Base-by-base conservation (phyloP, 2,329 filamentous ascomycete species). In the Dothideomycetes sp. region DNA sequence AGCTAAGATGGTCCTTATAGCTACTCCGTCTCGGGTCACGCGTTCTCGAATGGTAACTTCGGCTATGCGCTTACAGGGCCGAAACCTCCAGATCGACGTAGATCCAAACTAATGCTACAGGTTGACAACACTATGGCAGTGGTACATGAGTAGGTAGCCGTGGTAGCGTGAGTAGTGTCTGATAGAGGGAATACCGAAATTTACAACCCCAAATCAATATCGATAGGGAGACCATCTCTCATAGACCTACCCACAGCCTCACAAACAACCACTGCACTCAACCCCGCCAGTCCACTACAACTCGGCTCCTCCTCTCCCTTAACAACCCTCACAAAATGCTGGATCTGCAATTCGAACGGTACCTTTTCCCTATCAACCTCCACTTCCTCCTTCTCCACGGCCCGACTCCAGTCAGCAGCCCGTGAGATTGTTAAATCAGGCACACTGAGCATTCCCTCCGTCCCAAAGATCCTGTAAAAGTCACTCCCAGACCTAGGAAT, bases 381-480 rank as follows among this genome's bases (percentile, higher is more conserved):
- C 31, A 65, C 41, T 14, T 40, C 53, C 19, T 65, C 55, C 18
- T 52, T 51, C 16, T 34, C 45, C 35, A 73, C 38, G 18, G 50
- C 45, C 14, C 57, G 50, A 14, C 52, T 50, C 69, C 69, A 73
- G 22, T 59, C 64, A 50, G 64, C 68, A 39, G 58, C 46, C n/a
- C 59, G 68, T 62, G 65, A 72, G 1, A 61, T 45, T 3, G 57
- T 64, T 60, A 75, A 64, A 51, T 74, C 72, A 0, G 70, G 70
- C 12, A 76, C 66, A 48, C 71, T 74, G 1, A 77, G 49, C 15
- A 60, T 65, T 0, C 56, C 73, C 2, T 70, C 55, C 0, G 65
- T 68, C 0, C 72, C 72, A 43, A 76, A 69, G n/a, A 77, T 65
- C 1, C 71, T 63, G 42, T 75, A 77, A 36, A 73, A 68, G 45